phyloP scores from a whole-genome alignment of 169 alveolate genomes.

The Neospora caninum region DNA sequence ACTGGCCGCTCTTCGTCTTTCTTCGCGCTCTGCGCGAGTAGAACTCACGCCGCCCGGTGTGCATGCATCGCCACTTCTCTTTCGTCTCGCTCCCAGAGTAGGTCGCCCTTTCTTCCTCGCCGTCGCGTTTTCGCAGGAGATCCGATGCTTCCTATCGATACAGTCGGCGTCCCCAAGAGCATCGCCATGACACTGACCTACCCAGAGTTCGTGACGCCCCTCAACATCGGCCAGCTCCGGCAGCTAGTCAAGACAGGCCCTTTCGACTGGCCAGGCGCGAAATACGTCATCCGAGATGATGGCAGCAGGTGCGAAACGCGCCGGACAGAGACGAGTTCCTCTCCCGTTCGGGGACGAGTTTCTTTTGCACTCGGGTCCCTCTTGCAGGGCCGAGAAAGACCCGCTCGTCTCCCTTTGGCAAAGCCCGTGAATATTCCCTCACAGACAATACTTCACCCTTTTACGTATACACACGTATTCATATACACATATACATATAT shows the following conservation, averaged over 20 bases:
- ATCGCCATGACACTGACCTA: constrained; percentile 98
- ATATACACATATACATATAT: neutral
- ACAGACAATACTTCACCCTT: neutral
- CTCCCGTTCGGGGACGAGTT: too few relatives aligned
- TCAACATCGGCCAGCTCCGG: constrained; percentile 92
- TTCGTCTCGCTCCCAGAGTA: too few relatives aligned
- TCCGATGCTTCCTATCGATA: constrained; percentile 95
- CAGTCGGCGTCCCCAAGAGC: constrained; percentile 97
- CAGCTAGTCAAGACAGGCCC: constrained; percentile 96
- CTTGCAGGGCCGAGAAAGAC: too few relatives aligned
- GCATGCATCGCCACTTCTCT: too few relatives aligned
- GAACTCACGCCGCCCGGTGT: too few relatives aligned
- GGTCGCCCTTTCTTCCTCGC: neutral
- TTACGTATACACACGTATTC: neutral
- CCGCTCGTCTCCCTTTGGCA: too few relatives aligned
- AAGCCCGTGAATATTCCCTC: too few relatives aligned
- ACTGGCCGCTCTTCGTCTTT: neutral
- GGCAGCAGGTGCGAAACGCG: constrained; percentile 82
- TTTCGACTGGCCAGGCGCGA: constrained; percentile 98
- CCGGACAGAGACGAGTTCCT: too few relatives aligned
- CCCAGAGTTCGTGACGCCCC: constrained; percentile 98
- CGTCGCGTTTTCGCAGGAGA: constrained; percentile 76
- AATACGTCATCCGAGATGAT: constrained; percentile 93
- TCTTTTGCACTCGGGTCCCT: too few relatives aligned
- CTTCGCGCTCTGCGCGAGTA: neutral